Evolutionary conservation across 495 filamentous ascomycete genomes (phyloP).

Genomic region (Penicillium herquei): DNA sequence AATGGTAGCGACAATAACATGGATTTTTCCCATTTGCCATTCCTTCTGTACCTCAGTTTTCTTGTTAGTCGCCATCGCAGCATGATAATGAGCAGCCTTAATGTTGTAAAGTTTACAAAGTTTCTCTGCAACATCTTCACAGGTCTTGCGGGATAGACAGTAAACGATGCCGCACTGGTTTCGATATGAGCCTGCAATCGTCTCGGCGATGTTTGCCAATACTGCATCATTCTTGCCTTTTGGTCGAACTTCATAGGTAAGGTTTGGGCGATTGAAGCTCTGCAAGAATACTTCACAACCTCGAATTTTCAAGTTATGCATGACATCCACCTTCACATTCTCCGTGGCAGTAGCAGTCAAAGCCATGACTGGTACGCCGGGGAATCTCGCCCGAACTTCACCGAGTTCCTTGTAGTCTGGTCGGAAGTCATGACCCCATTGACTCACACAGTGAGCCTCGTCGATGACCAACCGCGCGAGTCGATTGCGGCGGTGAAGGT

Average conservation of each 20-base stretch:
- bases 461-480: slow-evolving; percentile 94
- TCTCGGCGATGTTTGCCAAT: slow-evolving; percentile 63
- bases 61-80: slow-evolving; percentile 61
- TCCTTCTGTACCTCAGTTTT: slow-evolving; percentile 67
- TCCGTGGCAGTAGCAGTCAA: slow-evolving; percentile 92
- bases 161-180: slow-evolving; percentile 91
- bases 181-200: slow-evolving; percentile 64
- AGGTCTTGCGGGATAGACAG: slow-evolving; percentile 78
- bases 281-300: slow-evolving; percentile 75
- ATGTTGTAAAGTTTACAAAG: slow-evolving; percentile 61
- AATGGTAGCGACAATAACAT: slow-evolving; percentile 98
- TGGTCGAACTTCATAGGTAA: slow-evolving; percentile 76
- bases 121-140: slow-evolving; percentile 73
- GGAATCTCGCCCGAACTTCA: slow-evolving; percentile 62
- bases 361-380: slow-evolving; percentile 85
- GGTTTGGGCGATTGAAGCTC: slow-evolving; percentile 92
- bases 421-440: slow-evolving; percentile 98
- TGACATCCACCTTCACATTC: slow-evolving; percentile 87
- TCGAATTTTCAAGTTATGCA: slow-evolving; percentile 78
- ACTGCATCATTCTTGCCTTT: slow-evolving; percentile 57
- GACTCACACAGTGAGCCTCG: slow-evolving; percentile 97
- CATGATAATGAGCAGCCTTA: slow-evolving; percentile 82
- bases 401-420: slow-evolving; percentile 92
- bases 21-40: slow-evolving; percentile 76
- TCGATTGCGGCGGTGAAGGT: slow-evolving; percentile 60